A percentile compares a stretch with the other conserved stretches of the same genome.
These are phyloP conservation scores for Polyplosphaeria fusca DNA, from an alignment of 495 filamentous ascomycete genomes.

Conservation along the genomic window DNA sequence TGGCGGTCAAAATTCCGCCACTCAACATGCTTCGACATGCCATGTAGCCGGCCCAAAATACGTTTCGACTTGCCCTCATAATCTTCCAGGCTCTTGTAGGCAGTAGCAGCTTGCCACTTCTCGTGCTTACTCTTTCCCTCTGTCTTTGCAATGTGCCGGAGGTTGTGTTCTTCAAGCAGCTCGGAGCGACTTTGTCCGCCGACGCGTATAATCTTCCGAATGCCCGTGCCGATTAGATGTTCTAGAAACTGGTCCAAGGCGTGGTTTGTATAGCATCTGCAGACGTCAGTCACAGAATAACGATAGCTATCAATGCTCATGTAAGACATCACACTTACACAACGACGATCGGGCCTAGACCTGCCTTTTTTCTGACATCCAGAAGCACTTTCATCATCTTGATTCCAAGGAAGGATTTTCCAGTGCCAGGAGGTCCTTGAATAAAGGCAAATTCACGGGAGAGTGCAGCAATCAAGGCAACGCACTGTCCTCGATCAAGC, in stretches of 20 bases:
- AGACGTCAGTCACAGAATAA: too few species aligned
- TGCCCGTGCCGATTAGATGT: conserved; percentile 52
- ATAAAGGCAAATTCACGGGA: conserved; percentile 60
- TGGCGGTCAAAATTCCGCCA: background rate
- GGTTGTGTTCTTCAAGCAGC: conserved; percentile 37
- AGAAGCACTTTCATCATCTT: conserved; percentile 59
- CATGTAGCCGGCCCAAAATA: conserved; percentile 32
- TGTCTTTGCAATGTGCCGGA: background rate
- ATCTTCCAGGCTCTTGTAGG: conserved; percentile 33
- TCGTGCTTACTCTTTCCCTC: conserved; percentile 1
- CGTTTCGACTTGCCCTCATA: conserved; percentile 29
- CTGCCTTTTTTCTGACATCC: conserved; percentile 47
- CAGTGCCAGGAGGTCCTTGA: conserved; percentile 79
- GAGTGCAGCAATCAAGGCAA: conserved; percentile 55
- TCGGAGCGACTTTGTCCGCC: conserved; percentile 63
- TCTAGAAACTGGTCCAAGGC: conserved; percentile 72
- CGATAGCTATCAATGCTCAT: background rate
- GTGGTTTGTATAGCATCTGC: conserved; percentile 48
- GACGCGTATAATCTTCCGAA: conserved; percentile 64
- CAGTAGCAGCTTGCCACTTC: background rate
- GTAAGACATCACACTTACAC: background rate
- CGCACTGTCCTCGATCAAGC: conserved; percentile 58
- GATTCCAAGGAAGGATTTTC: conserved; percentile 63
- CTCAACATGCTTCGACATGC: background rate
- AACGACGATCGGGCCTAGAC: conserved; percentile 32